These are phyloP conservation scores for Tanacetum coccineum DNA, from an alignment of 129 eudicot genomes.

Conservation along the genomic window DNA sequence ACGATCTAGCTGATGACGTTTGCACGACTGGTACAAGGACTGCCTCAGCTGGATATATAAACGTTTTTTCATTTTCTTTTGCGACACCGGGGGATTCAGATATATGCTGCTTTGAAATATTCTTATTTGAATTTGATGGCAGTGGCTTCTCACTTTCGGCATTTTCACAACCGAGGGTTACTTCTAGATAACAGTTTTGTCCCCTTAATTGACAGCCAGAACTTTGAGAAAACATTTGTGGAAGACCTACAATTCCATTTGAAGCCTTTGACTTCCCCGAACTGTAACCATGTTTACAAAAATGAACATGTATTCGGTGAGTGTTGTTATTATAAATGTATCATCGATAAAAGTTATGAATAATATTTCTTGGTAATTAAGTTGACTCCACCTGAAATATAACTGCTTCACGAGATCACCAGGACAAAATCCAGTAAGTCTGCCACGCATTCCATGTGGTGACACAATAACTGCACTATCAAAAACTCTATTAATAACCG, in stretches of 20 bases:
- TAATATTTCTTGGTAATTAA: slow-evolving; percentile 11
- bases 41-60: slow-evolving; percentile 90
- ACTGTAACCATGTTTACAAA: slow-evolving; percentile 39
- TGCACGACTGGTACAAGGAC: slow-evolving; percentile 93
- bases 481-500: neutral
- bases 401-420: slow-evolving; percentile 96
- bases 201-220: slow-evolving; percentile 73
- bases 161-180: slow-evolving; percentile 63
- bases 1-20: slow-evolving; percentile 77
- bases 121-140: slow-evolving; percentile 40
- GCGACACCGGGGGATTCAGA: slow-evolving; percentile 29
- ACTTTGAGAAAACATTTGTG: slow-evolving; percentile 53
- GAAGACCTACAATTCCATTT: slow-evolving; percentile 71
- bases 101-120: slow-evolving; percentile 22
- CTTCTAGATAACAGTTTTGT: slow-evolving; percentile 82
- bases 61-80: slow-evolving; percentile 47
- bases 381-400: slow-evolving; percentile 56
- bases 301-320: neutral
- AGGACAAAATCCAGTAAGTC: slow-evolving; percentile 81
- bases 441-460: slow-evolving; percentile 98
- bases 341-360: neutral
- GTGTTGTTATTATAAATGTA: neutral
- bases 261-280: slow-evolving; percentile 65
- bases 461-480: slow-evolving; percentile 70
- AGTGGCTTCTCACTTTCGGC: slow-evolving; percentile 41